A percentile compares a stretch with the other conserved stretches of the same genome.
Conservation (phyloP, 176 grass and related monocot species). For the Tuctoria greenei region DNA sequence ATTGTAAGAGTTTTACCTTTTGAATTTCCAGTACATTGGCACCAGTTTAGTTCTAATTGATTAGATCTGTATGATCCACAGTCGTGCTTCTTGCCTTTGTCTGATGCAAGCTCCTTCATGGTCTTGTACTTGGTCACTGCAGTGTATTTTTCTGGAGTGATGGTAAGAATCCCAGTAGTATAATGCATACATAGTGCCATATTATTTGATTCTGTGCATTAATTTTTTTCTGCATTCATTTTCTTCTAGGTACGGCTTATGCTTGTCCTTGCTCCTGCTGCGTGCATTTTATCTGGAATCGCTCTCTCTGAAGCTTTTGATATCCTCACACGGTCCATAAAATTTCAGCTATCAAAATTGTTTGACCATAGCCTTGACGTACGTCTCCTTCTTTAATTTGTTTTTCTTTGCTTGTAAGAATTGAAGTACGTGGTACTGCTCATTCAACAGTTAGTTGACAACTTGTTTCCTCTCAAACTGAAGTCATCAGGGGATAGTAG, state of each 20-base stretch:
- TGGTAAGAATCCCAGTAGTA: constrained; percentile 58
- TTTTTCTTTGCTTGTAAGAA: constrained; percentile 4
- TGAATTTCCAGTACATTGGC: constrained; percentile 11
- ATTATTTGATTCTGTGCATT: constrained; percentile 14
- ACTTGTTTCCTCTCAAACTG: constrained; percentile 37
- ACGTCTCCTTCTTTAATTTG: constrained; percentile 51
- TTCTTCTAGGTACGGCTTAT: constrained; percentile 89
- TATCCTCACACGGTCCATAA: constrained; percentile 85
- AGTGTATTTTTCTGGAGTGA: constrained; percentile 99
- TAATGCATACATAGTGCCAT: not conserved
- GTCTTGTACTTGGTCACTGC: constrained; percentile 95
- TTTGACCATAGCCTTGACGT: constrained; percentile 57
- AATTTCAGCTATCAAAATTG: constrained; percentile 77
- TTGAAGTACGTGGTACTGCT: constrained; percentile 3
- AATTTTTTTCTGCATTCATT: constrained; percentile 11
- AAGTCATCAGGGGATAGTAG: constrained; percentile 69
- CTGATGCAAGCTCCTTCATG: constrained; percentile 95
- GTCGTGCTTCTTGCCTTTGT: constrained; percentile 98
- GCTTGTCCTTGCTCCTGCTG: constrained; percentile 99
- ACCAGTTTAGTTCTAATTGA: constrained; percentile 31
- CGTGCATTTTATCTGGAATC: constrained; percentile 95
- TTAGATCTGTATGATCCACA: constrained; percentile 39
- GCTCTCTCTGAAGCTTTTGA: constrained; percentile 84
- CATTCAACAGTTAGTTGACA: constrained; percentile 30
- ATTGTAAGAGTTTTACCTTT: constrained; percentile 67